Evolutionary conservation across 169 alveolate genomes (phyloP), one percentile per base, ranked within the genome.

Genomic region (Amoebophrya sp.): DNA sequence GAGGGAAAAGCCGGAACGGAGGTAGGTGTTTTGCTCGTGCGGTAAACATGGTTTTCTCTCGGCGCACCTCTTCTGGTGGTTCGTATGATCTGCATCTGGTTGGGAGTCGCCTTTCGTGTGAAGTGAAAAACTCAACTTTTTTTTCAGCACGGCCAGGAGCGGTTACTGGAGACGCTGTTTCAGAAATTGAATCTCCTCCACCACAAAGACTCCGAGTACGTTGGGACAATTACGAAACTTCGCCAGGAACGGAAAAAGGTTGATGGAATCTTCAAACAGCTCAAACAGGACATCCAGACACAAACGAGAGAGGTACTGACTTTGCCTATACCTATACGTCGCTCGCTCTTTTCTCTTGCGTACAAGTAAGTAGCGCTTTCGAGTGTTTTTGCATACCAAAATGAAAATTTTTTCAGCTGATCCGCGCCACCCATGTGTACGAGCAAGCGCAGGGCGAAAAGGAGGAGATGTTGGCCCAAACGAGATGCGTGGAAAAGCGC

Each of bases 61-160:
- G n/a, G n/a, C n/a, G n/a, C n/a, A n/a, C n/a, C n/a, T n/a, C n/a
- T n/a, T n/a, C n/a, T n/a, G n/a, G n/a, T n/a, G n/a, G n/a, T n/a
- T n/a, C n/a, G n/a, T n/a, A n/a, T n/a, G n/a, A n/a, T n/a, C n/a
- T n/a, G n/a, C n/a, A n/a, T n/a, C n/a, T n/a, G n/a, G n/a, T n/a
- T n/a, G n/a, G n/a, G n/a, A n/a, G n/a, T n/a, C n/a, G n/a, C n/a
- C n/a, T n/a, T n/a, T n/a, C n/a, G n/a, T n/a, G n/a, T n/a, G n/a
- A n/a, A n/a, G n/a, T n/a, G n/a, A n/a, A n/a, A n/a, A n/a, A n/a
- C n/a, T n/a, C n/a, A n/a, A n/a, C n/a, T n/a, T n/a, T n/a, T n/a
- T n/a, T n/a, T n/a, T n/a, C n/a, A n/a, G n/a, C 83, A 66, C 83
- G 83, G 83, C 10, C 83, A 66, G 18, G 83, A 66, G 83, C 83